Conservation (phyloP, 345 rosid species). For the Microthlaspi erraticum region DNA sequence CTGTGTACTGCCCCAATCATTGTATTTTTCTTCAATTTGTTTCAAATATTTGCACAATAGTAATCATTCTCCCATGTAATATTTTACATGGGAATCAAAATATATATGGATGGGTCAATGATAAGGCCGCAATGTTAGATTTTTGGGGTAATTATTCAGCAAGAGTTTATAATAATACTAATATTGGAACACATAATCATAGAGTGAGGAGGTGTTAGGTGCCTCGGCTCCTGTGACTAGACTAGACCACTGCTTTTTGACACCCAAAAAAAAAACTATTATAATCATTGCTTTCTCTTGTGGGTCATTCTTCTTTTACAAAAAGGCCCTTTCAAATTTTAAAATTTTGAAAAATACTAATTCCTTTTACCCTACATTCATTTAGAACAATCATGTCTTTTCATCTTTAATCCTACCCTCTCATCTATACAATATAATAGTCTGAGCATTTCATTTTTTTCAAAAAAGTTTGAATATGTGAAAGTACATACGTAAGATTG, state of each 20-base stretch:
- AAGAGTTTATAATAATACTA: constrained; percentile 6
- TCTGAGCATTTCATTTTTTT: not conserved
- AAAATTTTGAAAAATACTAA: constrained; percentile 24
- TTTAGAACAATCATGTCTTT: constrained; percentile 43
- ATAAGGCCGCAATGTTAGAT: constrained; percentile 43
- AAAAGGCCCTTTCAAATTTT: constrained; percentile 39
- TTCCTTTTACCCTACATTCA: constrained; percentile 26
- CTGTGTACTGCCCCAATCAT: constrained; percentile 36
- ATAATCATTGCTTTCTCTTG: constrained; percentile 34
- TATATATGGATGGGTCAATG: constrained; percentile 42
- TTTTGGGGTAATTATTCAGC: constrained; percentile 20
- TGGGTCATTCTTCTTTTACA: constrained; percentile 45
- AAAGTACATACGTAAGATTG: constrained; percentile 8
- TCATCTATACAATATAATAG: constrained; percentile 5
- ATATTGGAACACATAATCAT: constrained; percentile 26
- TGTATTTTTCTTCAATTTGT: not conserved
- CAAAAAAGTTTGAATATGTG: constrained; percentile 9
- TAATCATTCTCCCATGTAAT: constrained; percentile 42
- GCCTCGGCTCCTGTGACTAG: constrained; percentile 45
- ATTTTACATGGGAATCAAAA: constrained; percentile 33
- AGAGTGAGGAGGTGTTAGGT: constrained; percentile 42
- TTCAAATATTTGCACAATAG: constrained; percentile 22
- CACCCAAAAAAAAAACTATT: constrained; percentile 29
- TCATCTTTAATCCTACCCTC: constrained; percentile 40
- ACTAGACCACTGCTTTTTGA: constrained; percentile 43